Percentiles rank a stretch among this genome's conserved stretches.
phyloP scores from a whole-genome alignment of 164 flowering plant genomes.

The Kingdonia uniflora region DNA sequence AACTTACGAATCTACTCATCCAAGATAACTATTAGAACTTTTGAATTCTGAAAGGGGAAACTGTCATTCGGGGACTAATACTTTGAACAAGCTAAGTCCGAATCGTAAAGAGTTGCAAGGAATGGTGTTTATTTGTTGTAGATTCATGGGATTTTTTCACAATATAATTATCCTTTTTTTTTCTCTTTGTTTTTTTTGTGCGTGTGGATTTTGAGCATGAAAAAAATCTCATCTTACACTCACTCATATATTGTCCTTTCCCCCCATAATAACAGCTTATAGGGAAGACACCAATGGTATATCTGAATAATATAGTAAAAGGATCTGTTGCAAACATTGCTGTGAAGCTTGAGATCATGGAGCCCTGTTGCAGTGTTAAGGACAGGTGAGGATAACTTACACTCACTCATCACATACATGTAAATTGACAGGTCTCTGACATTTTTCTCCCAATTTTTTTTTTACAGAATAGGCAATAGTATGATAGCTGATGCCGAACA shows the following conservation, averaged over 20 bases:
- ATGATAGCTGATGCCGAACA: conserved; percentile 89
- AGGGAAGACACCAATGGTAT: conserved; percentile 97
- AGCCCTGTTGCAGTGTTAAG: conserved; percentile 95
- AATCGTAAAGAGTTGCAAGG: too few relatives aligned
- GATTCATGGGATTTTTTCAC: too few relatives aligned
- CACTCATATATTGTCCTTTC: too few relatives aligned
- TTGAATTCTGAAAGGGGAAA: too few relatives aligned
- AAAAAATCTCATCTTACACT: too few relatives aligned
- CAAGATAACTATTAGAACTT: too few relatives aligned
- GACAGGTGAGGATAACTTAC: conserved; percentile 50
- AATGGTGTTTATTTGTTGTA: too few relatives aligned
- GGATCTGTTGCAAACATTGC: conserved; percentile 79
- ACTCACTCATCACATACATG: not conserved
- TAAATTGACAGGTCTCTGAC: not conserved
- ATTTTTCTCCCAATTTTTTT: conserved; percentile 6
- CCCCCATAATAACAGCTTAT: conserved; percentile 47
- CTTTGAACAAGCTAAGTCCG: too few relatives aligned
- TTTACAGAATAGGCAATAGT: conserved; percentile 84
- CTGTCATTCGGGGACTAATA: too few relatives aligned
- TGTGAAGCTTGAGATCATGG: conserved; percentile 98
- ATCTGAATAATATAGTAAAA: conserved; percentile 64
- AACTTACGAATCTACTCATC: too few relatives aligned
- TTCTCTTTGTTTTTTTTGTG: not conserved
- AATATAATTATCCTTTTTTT: not conserved
- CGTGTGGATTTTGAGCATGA: not conserved